phyloP scores from a whole-genome alignment of 305 asterid genomes.

The Caryopteris hybrid region DNA sequence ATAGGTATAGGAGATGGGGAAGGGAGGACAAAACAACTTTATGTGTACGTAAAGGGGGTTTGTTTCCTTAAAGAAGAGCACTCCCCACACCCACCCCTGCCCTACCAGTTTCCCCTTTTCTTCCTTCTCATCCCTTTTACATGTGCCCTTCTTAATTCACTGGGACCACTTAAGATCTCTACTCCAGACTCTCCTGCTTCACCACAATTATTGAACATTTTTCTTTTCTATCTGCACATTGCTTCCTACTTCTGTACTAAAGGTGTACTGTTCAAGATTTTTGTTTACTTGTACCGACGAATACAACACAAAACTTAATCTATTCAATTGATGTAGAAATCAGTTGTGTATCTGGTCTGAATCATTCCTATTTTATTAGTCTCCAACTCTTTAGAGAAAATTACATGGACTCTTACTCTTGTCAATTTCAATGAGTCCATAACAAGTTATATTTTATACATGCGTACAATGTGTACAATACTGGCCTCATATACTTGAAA shows the following conservation, averaged over 20 bases:
- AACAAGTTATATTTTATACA: no score
- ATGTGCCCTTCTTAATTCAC: slow-evolving; percentile 16
- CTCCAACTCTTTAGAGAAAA: no score
- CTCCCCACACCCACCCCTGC: slow-evolving; percentile 14
- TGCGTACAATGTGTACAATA: no score
- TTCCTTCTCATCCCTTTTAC: background rate
- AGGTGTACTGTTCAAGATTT: slow-evolving; percentile 15
- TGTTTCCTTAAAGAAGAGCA: slow-evolving; percentile 48
- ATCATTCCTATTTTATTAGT: no score
- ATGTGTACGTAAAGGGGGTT: background rate
- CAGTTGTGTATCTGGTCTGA: no score
- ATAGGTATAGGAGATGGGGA: background rate
- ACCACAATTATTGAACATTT: slow-evolving; percentile 7
- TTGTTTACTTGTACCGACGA: slow-evolving; percentile 17
- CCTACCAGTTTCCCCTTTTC: slow-evolving; percentile 4
- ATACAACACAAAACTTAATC: background rate
- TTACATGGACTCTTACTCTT: no score
- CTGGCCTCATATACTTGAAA: background rate
- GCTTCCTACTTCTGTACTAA: slow-evolving; percentile 16
- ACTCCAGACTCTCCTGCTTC: background rate
- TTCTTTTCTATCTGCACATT: no score
- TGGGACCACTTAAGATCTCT: slow-evolving; percentile 33
- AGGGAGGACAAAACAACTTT: slow-evolving; percentile 24
- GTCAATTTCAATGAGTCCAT: background rate
- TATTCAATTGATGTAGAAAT: background rate